These are phyloP conservation scores for Trapa incisa DNA, from an alignment of 345 rosid species.

Conservation along the genomic window DNA sequence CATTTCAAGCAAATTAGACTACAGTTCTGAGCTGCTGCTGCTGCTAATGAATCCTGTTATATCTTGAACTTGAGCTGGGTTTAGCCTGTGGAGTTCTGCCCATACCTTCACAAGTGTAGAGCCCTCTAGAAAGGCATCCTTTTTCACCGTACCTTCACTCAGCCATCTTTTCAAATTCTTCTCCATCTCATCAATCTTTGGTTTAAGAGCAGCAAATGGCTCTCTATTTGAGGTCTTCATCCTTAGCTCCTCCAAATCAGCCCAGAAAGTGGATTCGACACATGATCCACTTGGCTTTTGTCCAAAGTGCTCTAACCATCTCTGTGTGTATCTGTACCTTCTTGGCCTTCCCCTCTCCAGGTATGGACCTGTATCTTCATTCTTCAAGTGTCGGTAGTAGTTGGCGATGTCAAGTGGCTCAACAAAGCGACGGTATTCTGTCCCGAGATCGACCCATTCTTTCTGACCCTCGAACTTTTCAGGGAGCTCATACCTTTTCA, in stretches of 20 bases:
- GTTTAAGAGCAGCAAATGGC: not conserved
- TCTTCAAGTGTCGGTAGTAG: constrained; percentile 57
- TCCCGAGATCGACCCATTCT: constrained; percentile 34
- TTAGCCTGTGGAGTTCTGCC: too few relatives aligned
- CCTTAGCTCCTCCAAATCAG: constrained; percentile 58
- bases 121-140: constrained; percentile 8
- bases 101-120: too few relatives aligned
- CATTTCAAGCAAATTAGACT: too few relatives aligned
- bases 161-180: constrained; percentile 5
- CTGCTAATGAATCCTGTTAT: too few relatives aligned
- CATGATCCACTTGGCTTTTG: constrained; percentile 11
- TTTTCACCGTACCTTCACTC: not conserved
- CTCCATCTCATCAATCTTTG: constrained; percentile 5
- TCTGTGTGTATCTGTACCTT: constrained; percentile 46
- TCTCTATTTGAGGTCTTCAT: not conserved
- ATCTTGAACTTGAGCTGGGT: too few relatives aligned
- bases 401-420: constrained; percentile 80
- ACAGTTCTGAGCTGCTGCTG: too few relatives aligned
- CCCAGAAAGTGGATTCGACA: constrained; percentile 62
- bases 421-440: constrained; percentile 35
- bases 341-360: constrained; percentile 52
- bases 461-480: constrained; percentile 34
- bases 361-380: constrained; percentile 65
- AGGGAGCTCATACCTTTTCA: constrained; percentile 49
- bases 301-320: constrained; percentile 35